Evolutionary conservation across 108 stramenopile genomes (phyloP).

Genomic region (Fistulifera pelliculosa): DNA sequence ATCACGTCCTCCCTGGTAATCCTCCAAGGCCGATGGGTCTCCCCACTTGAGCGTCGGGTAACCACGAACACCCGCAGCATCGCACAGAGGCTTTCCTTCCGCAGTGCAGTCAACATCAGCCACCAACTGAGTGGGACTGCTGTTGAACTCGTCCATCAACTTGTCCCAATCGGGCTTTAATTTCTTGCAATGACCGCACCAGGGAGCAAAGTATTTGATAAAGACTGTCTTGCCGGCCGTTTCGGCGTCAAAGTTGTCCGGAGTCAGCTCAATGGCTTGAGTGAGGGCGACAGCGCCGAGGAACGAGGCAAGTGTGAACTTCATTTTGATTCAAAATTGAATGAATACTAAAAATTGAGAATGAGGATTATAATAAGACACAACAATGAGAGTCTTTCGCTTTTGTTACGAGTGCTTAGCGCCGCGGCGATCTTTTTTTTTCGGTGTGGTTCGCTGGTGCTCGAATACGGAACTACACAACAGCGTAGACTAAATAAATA

Average conservation of each 20-base stretch:
- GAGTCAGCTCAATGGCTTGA: constrained; percentile 10
- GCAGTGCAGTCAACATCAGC: constrained; percentile 70
- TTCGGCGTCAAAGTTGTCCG: constrained; percentile 47
- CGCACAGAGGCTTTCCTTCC: constrained; percentile 60
- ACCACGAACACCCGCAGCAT: constrained; percentile 43
- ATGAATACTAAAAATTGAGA: too few relatives aligned
- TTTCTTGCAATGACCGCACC: constrained; percentile 76
- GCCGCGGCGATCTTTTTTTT: too few relatives aligned
- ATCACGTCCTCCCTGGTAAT: constrained; percentile 70
- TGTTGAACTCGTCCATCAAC: constrained; percentile 52
- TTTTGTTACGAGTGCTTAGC: too few relatives aligned
- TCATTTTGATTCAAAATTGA: neutral
- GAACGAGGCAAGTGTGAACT: neutral
- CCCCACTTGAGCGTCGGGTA: constrained; percentile 82
- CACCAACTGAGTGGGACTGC: constrained; percentile 34
- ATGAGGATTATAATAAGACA: too few relatives aligned
- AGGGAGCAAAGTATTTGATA: constrained; percentile 77
- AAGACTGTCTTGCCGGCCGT: constrained; percentile 69
- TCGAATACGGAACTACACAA: too few relatives aligned
- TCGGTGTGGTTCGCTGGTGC: too few relatives aligned
- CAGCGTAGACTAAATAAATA: too few relatives aligned
- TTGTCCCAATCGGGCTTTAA: constrained; percentile 72
- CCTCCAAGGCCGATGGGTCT: constrained; percentile 43
- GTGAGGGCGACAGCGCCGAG: neutral
- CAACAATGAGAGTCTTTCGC: too few relatives aligned